Evolutionary conservation across 495 filamentous ascomycete species (phyloP).

Genomic region (Aspergillus haitiensis): DNA sequence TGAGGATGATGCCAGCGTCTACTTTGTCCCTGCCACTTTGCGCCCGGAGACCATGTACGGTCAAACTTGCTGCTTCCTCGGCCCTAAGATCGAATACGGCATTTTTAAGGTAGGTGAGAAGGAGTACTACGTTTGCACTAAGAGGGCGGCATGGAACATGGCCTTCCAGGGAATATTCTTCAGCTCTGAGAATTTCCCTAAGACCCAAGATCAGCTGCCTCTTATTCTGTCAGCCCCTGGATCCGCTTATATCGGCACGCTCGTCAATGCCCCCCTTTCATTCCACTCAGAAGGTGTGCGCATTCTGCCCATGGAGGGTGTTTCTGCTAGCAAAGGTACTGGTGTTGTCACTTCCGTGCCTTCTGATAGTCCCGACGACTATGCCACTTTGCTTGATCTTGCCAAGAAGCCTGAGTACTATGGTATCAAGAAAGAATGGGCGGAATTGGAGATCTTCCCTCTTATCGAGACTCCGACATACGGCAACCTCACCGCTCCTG

Average conservation of each 20-base stretch:
- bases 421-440: conserved; percentile 96
- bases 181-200: conserved; percentile 69
- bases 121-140: conserved; percentile 82
- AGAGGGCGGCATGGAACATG: conserved; percentile 92
- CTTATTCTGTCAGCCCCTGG: conserved; percentile 66
- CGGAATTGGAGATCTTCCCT: conserved; percentile 78
- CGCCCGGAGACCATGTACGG: conserved; percentile 98
- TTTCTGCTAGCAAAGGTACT: conserved; percentile 89
- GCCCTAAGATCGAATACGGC: conserved; percentile 86
- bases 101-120: conserved; percentile 80
- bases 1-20: conserved; percentile 78
- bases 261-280: conserved; percentile 88
- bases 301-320: conserved; percentile 92
- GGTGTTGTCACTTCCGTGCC: conserved; percentile 95
- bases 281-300: conserved; percentile 78
- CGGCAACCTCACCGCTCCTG: conserved; percentile 77
- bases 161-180: conserved; percentile 88
- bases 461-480: conserved; percentile 91
- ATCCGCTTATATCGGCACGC: conserved; percentile 78
- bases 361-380: conserved; percentile 94
- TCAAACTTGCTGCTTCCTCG: conserved; percentile 93
- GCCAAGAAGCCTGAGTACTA: conserved; percentile 98
- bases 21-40: conserved; percentile 87
- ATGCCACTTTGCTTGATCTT: conserved; percentile 82
- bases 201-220: conserved; percentile 52